These are phyloP conservation scores for Amylocystis lapponica DNA, from an alignment of 768 basidiomycete species.

Conservation along the genomic window DNA sequence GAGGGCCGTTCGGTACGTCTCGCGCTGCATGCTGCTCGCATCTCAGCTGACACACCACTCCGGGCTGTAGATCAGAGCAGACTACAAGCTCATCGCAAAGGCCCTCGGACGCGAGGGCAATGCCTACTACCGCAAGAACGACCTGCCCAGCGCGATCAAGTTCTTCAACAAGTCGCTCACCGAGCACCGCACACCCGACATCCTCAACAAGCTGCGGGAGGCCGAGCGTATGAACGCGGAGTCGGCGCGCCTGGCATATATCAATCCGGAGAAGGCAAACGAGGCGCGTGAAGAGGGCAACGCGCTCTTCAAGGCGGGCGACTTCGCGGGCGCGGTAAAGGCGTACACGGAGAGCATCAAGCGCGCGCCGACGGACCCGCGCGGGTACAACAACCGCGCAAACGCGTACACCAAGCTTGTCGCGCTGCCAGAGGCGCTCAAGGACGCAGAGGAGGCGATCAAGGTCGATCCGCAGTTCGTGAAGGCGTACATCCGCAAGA, in stretches of 20 bases:
- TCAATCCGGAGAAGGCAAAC: conserved; percentile 80
- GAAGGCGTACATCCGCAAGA: conserved; percentile 95
- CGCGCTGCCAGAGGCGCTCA: conserved; percentile 92
- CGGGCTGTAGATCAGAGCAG: conserved; percentile 72
- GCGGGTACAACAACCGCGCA: conserved; percentile 98
- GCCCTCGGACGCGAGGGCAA: conserved; percentile 87
- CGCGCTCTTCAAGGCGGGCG: conserved; percentile 81
- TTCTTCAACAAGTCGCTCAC: conserved; percentile 91
- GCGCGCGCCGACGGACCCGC: conserved; percentile 83
- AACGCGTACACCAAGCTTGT: conserved; percentile 93
- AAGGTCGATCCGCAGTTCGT: conserved; percentile 86
- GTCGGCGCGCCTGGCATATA: conserved; percentile 73
- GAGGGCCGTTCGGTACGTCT: conserved; percentile 73
- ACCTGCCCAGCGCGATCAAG: conserved; percentile 75
- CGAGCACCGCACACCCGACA: conserved; percentile 93
- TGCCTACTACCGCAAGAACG: conserved; percentile 76
- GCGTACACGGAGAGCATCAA: conserved; percentile 95
- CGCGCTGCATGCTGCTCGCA: neutral
- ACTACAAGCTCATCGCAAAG: conserved; percentile 95
- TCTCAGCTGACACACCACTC: no score
- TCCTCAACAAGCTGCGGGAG: conserved; percentile 85
- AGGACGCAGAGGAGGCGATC: conserved; percentile 93
- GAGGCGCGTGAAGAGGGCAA: conserved; percentile 91
- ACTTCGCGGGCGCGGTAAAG: conserved; percentile 90
- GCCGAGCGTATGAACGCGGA: conserved; percentile 76